Percentiles rank a stretch among this genome's conserved stretches.
phyloP scores from a whole-genome alignment of 1,284 basidiomycete genomes.

The Ustilago trichophora region DNA sequence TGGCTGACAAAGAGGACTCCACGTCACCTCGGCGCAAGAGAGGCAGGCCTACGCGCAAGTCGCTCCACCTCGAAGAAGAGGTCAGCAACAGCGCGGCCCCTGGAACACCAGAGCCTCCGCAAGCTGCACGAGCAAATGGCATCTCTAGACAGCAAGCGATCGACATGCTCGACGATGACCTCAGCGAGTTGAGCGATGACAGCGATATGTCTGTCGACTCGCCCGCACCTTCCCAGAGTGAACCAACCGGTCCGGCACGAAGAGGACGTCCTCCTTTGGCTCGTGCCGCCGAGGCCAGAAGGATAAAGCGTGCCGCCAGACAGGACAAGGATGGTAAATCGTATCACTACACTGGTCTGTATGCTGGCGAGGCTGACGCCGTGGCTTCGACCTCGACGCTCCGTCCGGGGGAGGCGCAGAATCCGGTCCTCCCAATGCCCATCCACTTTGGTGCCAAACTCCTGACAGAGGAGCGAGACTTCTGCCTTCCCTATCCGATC shows the following conservation, averaged over 20 bases:
- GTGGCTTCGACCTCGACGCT: conserved; percentile 17
- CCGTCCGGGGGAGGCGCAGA: conserved; percentile 1
- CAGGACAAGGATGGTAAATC: conserved; percentile 35
- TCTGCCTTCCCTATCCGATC: conserved; percentile 41
- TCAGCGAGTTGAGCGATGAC: conserved; percentile 30
- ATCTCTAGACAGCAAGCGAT: conserved; percentile 3
- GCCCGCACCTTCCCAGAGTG: conserved; percentile 11
- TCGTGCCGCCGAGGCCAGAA: conserved; percentile 7
- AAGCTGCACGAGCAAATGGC: not conserved
- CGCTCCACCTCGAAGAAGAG: not conserved
- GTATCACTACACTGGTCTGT: conserved; percentile 31
- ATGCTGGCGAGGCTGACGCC: conserved; percentile 42
- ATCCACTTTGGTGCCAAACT: conserved; percentile 47
- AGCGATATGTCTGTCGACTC: conserved; percentile 22
- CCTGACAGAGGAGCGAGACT: conserved; percentile 48
- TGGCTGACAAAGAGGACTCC: too few relatives aligned
- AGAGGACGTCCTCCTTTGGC: conserved; percentile 9
- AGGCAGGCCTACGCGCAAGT: conserved; percentile 8
- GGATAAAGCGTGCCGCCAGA: conserved; percentile 22
- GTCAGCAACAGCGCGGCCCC: not conserved
- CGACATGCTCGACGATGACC: conserved; percentile 27
- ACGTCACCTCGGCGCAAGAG: conserved; percentile 17
- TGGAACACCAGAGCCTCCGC: not conserved
- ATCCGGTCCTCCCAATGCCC: conserved; percentile 24
- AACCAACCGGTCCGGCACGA: not conserved